Conservation (phyloP, 768 basidiomycete genomes). For the Nidula microcarpa region DNA sequence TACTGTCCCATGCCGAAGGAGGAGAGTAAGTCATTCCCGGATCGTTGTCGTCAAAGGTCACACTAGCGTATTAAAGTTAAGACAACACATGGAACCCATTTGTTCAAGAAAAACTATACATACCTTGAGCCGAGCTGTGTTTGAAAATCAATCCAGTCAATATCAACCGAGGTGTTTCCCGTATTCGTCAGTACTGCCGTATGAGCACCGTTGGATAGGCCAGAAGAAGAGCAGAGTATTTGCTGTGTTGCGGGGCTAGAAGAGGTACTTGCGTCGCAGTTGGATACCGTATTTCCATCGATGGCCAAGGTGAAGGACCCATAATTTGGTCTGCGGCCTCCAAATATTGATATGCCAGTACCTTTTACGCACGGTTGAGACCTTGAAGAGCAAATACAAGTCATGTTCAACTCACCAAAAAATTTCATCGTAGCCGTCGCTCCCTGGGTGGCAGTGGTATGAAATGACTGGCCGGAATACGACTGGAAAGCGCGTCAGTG, state of each 20-base stretch:
- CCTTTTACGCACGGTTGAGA: conserved; percentile 18
- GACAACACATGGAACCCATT: too few relatives aligned
- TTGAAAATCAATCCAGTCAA: conserved; percentile 45
- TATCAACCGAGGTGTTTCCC: conserved; percentile 40
- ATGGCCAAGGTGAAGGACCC: conserved; percentile 42
- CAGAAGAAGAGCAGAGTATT: conserved; percentile 38
- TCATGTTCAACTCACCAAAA: conserved; percentile 29
- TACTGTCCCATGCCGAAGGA: conserved; percentile 31
- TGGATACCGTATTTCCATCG: conserved; percentile 34
- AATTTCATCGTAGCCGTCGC: conserved; percentile 50
- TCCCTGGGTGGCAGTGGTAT: conserved; percentile 36
- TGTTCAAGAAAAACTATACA: too few relatives aligned
- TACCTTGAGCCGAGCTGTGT: too few relatives aligned
- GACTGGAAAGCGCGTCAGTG: conserved; percentile 18
- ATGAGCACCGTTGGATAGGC: conserved; percentile 42
- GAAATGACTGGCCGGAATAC: conserved; percentile 43
- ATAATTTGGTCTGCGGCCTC: conserved; percentile 40
- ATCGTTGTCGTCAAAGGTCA: conserved; percentile 38
- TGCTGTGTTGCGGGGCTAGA: conserved; percentile 23
- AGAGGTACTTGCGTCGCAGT: conserved; percentile 27
- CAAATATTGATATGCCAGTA: conserved; percentile 51
- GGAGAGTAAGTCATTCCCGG: conserved; percentile 35
- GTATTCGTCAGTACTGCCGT: conserved; percentile 44
- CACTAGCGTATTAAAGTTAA: neutral
- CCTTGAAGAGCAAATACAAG: too few relatives aligned